phyloP scores from a whole-genome alignment of 169 alveolate genomes.

The Cryptosporidium ryanae region DNA sequence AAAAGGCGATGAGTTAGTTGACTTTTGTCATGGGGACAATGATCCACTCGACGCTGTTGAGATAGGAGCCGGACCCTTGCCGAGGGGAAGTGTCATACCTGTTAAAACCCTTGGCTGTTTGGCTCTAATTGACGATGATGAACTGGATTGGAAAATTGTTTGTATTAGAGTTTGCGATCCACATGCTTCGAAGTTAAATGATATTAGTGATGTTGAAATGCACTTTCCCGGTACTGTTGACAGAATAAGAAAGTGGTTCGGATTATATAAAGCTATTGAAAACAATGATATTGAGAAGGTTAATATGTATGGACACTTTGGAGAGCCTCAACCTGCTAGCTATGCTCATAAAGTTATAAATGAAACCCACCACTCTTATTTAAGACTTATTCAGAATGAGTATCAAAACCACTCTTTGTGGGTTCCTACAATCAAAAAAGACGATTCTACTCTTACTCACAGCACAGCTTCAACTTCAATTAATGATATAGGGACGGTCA shows the following conservation, averaged over 20 bases:
- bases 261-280: conserved; percentile 67
- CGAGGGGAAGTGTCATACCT: conserved; percentile 73
- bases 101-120: conserved; percentile 88
- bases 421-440: conserved; percentile 19
- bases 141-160: conserved; percentile 92
- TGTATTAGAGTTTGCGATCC: conserved; percentile 83
- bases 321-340: conserved; percentile 72
- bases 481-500: conserved; percentile 16
- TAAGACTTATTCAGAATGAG: conserved; percentile 21
- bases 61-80: conserved; percentile 80
- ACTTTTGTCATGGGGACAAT: conserved; percentile 86
- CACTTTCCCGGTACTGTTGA: conserved; percentile 81
- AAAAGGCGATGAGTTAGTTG: conserved; percentile 63
- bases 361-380: conserved; percentile 62
- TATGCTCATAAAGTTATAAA: conserved; percentile 54
- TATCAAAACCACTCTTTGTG: conserved; percentile 17
- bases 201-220: conserved; percentile 79
- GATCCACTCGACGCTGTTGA: conserved; percentile 94
- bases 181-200: conserved; percentile 78
- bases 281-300: conserved; percentile 71
- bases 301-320: conserved; percentile 68
- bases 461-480: conserved; percentile 43
- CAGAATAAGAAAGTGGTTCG: conserved; percentile 70
- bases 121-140: conserved; percentile 91
- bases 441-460: conserved; percentile 7